phyloP scores from a whole-genome alignment of 2,329 filamentous ascomycete species.

The Scopulariopsis brevicaulis region DNA sequence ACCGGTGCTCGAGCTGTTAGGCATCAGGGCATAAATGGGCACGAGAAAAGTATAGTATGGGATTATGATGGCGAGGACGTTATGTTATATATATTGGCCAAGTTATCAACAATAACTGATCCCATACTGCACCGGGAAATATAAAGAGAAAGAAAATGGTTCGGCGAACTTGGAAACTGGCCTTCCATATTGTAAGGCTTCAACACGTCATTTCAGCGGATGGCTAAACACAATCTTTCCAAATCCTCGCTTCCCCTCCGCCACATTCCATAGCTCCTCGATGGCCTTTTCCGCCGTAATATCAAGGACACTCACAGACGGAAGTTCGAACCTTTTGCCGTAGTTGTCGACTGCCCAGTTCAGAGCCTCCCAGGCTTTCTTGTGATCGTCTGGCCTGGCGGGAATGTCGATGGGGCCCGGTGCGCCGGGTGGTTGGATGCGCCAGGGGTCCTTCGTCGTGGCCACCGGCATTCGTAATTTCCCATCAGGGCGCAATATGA shows the following conservation, averaged over 20 bases:
- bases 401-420: background rate
- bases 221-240: no score
- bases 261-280: background rate
- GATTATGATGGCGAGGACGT: no score
- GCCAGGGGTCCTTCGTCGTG: background rate
- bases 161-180: no score
- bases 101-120: no score
- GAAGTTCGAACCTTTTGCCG: background rate
- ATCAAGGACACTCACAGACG: background rate
- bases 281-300: background rate
- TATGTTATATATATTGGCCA: no score
- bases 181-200: no score
- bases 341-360: background rate
- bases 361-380: background rate
- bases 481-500: background rate
- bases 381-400: background rate
- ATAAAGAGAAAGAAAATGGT: no score
- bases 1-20: no score
- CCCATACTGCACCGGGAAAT: no score
- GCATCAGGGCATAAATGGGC: no score
- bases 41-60: no score
- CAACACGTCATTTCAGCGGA: no score
- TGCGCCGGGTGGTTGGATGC: background rate
- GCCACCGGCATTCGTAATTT: background rate
- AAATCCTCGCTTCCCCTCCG: background rate